phyloP scores from a whole-genome alignment of 345 rosid genomes.

The Rhizophora apiculata region DNA sequence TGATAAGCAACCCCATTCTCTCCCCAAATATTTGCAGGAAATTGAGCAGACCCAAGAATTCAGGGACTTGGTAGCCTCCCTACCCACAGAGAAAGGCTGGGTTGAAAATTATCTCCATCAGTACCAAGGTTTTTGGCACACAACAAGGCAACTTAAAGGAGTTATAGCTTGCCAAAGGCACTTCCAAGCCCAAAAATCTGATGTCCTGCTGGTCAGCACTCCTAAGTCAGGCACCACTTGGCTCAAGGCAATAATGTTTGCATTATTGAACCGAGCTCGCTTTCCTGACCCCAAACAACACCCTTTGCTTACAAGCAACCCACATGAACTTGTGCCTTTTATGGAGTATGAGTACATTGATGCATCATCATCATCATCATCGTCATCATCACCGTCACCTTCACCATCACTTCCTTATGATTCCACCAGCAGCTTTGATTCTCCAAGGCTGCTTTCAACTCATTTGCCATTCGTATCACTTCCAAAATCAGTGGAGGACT shows the following conservation, averaged over 20 bases:
- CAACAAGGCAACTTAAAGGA: slow-evolving; percentile 31
- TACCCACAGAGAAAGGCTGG: slow-evolving; percentile 43
- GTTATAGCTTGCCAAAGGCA: slow-evolving; percentile 40
- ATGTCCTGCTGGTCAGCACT: slow-evolving; percentile 45
- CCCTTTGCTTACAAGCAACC: slow-evolving; percentile 49
- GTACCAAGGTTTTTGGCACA: slow-evolving; percentile 54
- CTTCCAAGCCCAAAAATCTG: slow-evolving; percentile 41
- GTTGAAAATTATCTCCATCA: slow-evolving; percentile 29
- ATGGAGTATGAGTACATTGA: slow-evolving; percentile 29
- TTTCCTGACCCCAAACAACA: slow-evolving; percentile 25
- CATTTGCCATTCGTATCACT: slow-evolving; percentile 36
- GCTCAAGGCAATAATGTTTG: slow-evolving; percentile 51
- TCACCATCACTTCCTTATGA: slow-evolving; percentile 18
- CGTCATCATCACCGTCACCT: background rate
- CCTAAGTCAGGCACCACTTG: slow-evolving; percentile 73
- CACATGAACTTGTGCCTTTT: slow-evolving; percentile 61
- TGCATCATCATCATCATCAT: background rate
- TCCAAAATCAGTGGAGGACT: slow-evolving; percentile 31
- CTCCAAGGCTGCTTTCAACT: slow-evolving; percentile 47
- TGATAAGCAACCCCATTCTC: background rate
- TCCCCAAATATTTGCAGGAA: slow-evolving; percentile 37
- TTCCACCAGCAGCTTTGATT: slow-evolving; percentile 17
- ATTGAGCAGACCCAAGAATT: slow-evolving; percentile 32
- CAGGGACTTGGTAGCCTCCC: slow-evolving; percentile 33
- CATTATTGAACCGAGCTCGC: slow-evolving; percentile 32